phyloP scores from a whole-genome alignment of 1,284 basidiomycete species.

The Irpex rosettiformis region DNA sequence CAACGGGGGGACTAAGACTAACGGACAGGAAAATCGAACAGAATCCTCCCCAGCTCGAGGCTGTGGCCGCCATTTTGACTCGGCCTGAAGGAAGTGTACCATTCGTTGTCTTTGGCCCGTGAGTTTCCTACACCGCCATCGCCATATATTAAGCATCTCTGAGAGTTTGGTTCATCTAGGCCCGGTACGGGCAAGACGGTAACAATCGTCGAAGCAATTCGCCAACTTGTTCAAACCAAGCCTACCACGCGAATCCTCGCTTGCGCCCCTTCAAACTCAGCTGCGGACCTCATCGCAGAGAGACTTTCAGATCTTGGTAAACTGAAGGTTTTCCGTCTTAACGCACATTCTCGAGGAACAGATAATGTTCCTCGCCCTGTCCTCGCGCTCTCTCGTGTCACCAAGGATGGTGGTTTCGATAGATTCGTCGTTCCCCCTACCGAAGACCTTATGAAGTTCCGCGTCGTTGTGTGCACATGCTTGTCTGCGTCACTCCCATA shows the following conservation, averaged over 20 bases:
- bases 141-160: not conserved
- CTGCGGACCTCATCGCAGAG: constrained; percentile 53
- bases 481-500: constrained; percentile 54
- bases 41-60: constrained; percentile 50
- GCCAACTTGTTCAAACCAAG: constrained; percentile 43
- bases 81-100: constrained; percentile 45
- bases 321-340: constrained; percentile 52
- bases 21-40: constrained; percentile 6
- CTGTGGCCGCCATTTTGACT: constrained; percentile 46
- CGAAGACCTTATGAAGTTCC: constrained; percentile 39
- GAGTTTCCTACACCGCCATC: constrained; percentile 25
- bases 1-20: not conserved
- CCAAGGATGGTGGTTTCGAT: constrained; percentile 29
- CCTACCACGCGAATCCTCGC: constrained; percentile 49
- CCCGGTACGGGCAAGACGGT: constrained; percentile 68
- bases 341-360: constrained; percentile 50
- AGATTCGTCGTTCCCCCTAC: constrained; percentile 43
- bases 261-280: constrained; percentile 58
- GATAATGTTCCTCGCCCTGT: constrained; percentile 31
- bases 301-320: constrained; percentile 39
- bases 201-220: constrained; percentile 62
- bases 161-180: constrained; percentile 29
- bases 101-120: constrained; percentile 66
- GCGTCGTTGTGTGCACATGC: constrained; percentile 58
- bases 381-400: constrained; percentile 37